Evolutionary conservation across 768 basidiomycete genomes (phyloP).

Genomic region (Pholiota molesta): DNA sequence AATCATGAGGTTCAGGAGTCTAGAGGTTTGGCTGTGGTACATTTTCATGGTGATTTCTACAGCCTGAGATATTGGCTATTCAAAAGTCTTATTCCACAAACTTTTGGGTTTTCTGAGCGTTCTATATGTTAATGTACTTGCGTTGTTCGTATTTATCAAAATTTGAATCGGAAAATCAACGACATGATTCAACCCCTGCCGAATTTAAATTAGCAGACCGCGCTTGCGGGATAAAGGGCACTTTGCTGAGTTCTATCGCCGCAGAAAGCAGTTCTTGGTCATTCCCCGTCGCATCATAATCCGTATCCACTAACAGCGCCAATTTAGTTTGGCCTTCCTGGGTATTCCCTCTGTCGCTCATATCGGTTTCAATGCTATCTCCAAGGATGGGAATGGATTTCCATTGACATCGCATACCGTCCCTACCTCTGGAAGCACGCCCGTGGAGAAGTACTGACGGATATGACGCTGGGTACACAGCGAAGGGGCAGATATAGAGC

Average conservation of each 20-base stretch:
- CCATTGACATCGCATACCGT: conserved; percentile 2
- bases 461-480: conserved; percentile 1
- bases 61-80: too few relatives aligned
- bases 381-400: background rate
- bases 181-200: too few relatives aligned
- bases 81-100: too few relatives aligned
- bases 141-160: too few relatives aligned
- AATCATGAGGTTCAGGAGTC: too few relatives aligned
- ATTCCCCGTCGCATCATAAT: background rate
- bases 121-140: too few relatives aligned
- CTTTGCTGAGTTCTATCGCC: background rate
- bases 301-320: background rate
- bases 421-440: background rate
- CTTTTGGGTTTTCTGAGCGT: too few relatives aligned
- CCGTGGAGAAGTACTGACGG: background rate
- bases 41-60: too few relatives aligned
- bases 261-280: background rate
- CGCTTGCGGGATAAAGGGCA: background rate
- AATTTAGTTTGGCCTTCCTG: background rate
- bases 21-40: too few relatives aligned
- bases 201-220: too few relatives aligned
- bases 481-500: background rate
- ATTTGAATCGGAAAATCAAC: too few relatives aligned
- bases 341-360: background rate
- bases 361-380: background rate